These are phyloP conservation scores for Cryptosporidium canis DNA, from an alignment of 169 alveolate species.

Conservation along the genomic window DNA sequence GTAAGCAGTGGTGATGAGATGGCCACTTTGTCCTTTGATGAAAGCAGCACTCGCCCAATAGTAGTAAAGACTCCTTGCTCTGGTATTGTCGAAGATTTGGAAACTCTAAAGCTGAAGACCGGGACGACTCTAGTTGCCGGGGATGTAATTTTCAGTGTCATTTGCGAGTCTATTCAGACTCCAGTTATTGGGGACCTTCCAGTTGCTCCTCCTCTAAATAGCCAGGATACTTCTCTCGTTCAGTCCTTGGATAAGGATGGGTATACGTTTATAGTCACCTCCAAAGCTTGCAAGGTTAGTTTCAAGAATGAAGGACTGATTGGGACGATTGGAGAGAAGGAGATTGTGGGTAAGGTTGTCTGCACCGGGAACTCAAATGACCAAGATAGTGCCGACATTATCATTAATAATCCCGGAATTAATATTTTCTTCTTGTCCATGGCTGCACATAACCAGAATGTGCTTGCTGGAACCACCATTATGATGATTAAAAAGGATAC, in stretches of 20 bases:
- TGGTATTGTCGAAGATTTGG: background rate
- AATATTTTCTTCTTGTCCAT: conserved; percentile 4
- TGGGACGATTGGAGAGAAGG: background rate
- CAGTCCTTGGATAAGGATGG: background rate
- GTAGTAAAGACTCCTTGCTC: conserved; percentile 3
- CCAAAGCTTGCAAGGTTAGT: background rate
- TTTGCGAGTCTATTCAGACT: background rate
- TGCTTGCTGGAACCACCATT: conserved; percentile 8
- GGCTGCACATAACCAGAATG: background rate
- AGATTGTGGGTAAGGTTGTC: background rate
- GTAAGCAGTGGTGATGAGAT: background rate
- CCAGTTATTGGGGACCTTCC: conserved; percentile 4
- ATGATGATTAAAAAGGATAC: conserved; percentile 27
- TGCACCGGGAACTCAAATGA: background rate
- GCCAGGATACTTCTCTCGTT: background rate
- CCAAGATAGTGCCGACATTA: background rate
- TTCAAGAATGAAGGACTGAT: conserved; percentile 17
- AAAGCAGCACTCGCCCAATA: background rate
- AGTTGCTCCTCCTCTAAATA: background rate
- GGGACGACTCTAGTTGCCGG: background rate
- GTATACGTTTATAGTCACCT: background rate
- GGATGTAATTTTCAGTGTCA: background rate
- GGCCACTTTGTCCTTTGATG: background rate
- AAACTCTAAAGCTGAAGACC: background rate
- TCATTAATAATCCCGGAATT: background rate